These are phyloP conservation scores for Neckera pumila DNA, from an alignment of 225 moss, liverwort and hornwort species.

Conservation along the genomic window DNA sequence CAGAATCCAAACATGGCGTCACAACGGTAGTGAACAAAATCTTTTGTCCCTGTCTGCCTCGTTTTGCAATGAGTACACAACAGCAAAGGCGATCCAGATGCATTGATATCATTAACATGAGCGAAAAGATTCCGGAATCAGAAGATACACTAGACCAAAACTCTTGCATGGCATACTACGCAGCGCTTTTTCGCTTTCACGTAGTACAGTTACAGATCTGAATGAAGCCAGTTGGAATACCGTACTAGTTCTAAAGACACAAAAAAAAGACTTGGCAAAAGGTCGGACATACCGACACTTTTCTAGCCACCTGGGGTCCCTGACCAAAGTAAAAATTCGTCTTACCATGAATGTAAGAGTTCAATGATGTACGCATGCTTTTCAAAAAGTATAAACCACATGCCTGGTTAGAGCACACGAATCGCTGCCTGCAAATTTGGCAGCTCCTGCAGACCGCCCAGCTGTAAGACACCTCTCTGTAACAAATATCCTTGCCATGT, in stretches of 20 bases:
- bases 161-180: neutral
- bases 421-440: constrained; percentile 44
- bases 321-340: neutral
- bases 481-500: constrained; percentile 41
- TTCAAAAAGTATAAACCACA: neutral
- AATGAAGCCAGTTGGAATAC: neutral
- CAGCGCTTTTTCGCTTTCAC: neutral
- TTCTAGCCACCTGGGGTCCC: neutral
- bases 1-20: neutral
- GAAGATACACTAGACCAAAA: neutral
- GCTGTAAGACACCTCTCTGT: constrained; percentile 34
- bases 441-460: constrained; percentile 25
- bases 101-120: neutral
- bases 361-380: neutral
- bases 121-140: neutral
- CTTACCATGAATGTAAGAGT: neutral
- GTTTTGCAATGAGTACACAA: neutral
- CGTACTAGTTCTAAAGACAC: neutral
- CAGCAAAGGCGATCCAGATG: neutral
- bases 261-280: neutral
- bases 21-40: neutral
- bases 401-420: constrained; percentile 29
- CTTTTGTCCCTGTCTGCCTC: neutral
- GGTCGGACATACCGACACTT: constrained; percentile 5
- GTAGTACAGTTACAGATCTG: neutral